phyloP scores from a whole-genome alignment of 805 yeast genomes.

The Sugiyamaella chiloensis region DNA sequence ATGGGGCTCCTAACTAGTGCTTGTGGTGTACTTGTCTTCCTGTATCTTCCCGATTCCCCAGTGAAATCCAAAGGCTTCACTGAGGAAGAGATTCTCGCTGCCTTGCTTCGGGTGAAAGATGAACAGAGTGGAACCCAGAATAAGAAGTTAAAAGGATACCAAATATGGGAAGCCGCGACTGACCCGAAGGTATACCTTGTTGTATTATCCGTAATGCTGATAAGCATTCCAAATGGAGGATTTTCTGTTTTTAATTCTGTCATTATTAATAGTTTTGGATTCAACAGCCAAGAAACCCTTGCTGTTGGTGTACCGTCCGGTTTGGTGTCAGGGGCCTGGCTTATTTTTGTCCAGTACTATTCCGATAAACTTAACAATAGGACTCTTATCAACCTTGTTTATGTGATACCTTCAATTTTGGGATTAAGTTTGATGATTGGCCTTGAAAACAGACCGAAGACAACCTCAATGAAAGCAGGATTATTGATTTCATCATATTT shows the following conservation, averaged over 20 bases:
- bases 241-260: constrained; percentile 2
- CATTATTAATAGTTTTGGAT: constrained; percentile 4
- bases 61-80: constrained; percentile 21
- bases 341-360: constrained; percentile 1
- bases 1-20: constrained; percentile 2
- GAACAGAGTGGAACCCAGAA: constrained; percentile 43
- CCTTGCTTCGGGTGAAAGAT: constrained; percentile 31
- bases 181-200: constrained; percentile 33
- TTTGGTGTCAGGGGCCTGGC: background rate
- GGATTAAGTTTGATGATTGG: constrained; percentile 1
- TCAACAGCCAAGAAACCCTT: background rate
- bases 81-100: constrained; percentile 28
- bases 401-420: background rate
- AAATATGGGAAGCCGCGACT: constrained; percentile 42
- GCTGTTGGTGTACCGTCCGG: constrained; percentile 4
- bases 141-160: constrained; percentile 36
- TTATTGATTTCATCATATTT: background rate
- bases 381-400: background rate
- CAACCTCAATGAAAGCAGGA: constrained; percentile 2
- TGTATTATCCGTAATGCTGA: constrained; percentile 40
- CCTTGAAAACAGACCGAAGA: constrained; percentile 2
- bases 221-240: constrained; percentile 42
- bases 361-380: background rate
- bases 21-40: constrained; percentile 25
- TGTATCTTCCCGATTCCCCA: constrained; percentile 22